Percentiles rank a stretch among this genome's conserved stretches.
Evolutionary conservation across 202 grass and related monocot species (phyloP).

Genomic region (Setaria italica): DNA sequence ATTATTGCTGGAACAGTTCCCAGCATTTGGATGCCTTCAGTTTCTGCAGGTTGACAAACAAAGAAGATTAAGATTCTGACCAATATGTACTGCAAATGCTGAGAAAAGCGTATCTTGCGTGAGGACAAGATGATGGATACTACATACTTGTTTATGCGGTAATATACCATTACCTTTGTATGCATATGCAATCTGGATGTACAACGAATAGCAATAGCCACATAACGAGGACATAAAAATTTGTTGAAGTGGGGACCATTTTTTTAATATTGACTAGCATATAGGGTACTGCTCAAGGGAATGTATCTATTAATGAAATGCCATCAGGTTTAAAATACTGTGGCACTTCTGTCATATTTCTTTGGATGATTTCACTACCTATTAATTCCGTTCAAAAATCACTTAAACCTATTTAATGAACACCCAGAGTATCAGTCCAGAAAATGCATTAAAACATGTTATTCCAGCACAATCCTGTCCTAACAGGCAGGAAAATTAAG

Average conservation of each 20-base stretch:
- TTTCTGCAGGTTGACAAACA: conserved; percentile 43
- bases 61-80: neutral
- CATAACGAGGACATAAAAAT: neutral
- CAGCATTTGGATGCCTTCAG: neutral
- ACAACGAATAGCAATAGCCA: neutral
- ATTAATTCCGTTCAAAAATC: neutral
- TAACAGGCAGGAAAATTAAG: conserved; percentile 20
- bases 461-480: neutral
- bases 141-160: neutral
- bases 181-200: neutral
- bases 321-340: neutral
- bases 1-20: conserved; percentile 7
- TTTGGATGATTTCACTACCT: neutral
- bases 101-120: neutral
- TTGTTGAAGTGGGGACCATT: neutral
- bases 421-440: neutral
- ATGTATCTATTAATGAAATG: neutral
- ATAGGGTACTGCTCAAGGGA: neutral
- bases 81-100: neutral
- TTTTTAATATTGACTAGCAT: neutral
- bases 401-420: neutral
- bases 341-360: neutral
- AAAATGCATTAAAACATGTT: neutral
- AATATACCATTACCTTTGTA: conserved; percentile 10
- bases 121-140: neutral